Conservation (phyloP, 2,329 filamentous ascomycete genomes). For the Coniochaeta sp. region DNA sequence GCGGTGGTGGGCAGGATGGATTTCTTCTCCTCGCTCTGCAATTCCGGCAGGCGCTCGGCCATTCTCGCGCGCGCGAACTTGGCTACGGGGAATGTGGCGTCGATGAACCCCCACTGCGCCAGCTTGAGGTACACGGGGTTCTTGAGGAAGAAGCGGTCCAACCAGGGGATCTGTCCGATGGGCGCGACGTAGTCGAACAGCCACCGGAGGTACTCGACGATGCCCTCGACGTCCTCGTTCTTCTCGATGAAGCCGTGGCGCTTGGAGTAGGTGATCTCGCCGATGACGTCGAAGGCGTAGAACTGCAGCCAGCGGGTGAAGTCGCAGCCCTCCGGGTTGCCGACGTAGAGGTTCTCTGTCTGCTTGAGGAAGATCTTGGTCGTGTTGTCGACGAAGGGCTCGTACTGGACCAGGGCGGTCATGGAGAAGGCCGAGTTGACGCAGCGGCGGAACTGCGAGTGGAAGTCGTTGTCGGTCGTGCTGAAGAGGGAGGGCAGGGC, state of each 20-base stretch:
- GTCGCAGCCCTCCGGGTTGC: conserved; percentile 41
- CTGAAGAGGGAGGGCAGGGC: conserved; percentile 68
- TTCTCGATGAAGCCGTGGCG: conserved; percentile 68
- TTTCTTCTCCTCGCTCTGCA: conserved; percentile 21
- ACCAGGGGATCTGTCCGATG: conserved; percentile 65
- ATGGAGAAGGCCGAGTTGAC: conserved; percentile 74
- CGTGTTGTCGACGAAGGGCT: conserved; percentile 72
- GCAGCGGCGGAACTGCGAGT: conserved; percentile 65
- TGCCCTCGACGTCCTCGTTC: conserved; percentile 68
- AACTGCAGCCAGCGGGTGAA: conserved; percentile 70
- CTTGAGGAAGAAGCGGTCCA: conserved; percentile 64
- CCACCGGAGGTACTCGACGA: conserved; percentile 54
- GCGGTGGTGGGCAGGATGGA: conserved; percentile 30
- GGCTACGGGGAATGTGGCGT: conserved; percentile 64
- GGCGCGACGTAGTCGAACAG: conserved; percentile 67
- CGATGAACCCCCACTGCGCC: conserved; percentile 58
- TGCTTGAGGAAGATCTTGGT: conserved; percentile 62
- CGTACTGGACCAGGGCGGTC: conserved; percentile 69
- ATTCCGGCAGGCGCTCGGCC: conserved; percentile 51
- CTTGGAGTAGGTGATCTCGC: conserved; percentile 69
- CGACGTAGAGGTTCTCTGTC: conserved; percentile 48
- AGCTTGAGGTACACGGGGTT: conserved; percentile 65
- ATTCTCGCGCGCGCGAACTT: conserved; percentile 63
- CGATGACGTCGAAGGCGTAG: conserved; percentile 77
- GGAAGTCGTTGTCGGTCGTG: conserved; percentile 67